A percentile compares a stretch with the other conserved stretches of the same genome.
phyloP scores from a whole-genome alignment of 1,284 basidiomycete genomes.

The Erythrobasidium hasegawianum region DNA sequence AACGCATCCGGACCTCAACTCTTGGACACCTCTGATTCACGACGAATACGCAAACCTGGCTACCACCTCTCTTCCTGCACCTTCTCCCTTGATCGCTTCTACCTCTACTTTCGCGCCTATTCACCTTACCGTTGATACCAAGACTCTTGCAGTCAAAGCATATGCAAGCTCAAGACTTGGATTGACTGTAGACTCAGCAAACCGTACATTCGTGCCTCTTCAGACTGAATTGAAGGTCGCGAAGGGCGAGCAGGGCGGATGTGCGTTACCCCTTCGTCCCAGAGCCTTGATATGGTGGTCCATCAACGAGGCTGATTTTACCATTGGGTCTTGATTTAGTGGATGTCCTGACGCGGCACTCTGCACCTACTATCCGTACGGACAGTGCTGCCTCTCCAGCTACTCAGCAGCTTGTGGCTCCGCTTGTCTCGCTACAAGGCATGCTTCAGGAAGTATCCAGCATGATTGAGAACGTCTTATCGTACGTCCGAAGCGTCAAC shows the following conservation, averaged over 20 bases:
- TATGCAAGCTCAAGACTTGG: conserved; percentile 69
- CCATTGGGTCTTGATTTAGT: conserved; percentile 55
- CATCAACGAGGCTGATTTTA: background rate
- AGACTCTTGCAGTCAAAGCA: conserved; percentile 73
- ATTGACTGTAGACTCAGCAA: conserved; percentile 80
- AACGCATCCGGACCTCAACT: conserved; percentile 83
- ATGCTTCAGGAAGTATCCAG: conserved; percentile 46
- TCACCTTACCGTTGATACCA: conserved; percentile 87
- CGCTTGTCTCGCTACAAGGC: conserved; percentile 47
- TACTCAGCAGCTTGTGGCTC: conserved; percentile 50
- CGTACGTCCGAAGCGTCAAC: conserved; percentile 80
- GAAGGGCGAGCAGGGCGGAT: conserved; percentile 73
- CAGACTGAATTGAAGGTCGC: conserved; percentile 75
- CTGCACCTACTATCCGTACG: conserved; percentile 38
- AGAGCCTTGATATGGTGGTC: too few relatives aligned
- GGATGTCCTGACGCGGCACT: conserved; percentile 61
- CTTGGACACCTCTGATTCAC: conserved; percentile 95
- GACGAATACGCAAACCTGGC: conserved; percentile 93
- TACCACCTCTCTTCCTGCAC: conserved; percentile 7
- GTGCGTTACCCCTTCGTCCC: conserved; percentile 57
- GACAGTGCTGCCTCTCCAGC: conserved; percentile 18
- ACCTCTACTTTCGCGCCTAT: conserved; percentile 72
- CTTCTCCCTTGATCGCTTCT: background rate
- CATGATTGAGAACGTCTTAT: conserved; percentile 72
- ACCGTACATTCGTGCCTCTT: conserved; percentile 85